Base-by-base conservation (phyloP, 2,329 filamentous ascomycete species). In the Moelleriella libera region DNA sequence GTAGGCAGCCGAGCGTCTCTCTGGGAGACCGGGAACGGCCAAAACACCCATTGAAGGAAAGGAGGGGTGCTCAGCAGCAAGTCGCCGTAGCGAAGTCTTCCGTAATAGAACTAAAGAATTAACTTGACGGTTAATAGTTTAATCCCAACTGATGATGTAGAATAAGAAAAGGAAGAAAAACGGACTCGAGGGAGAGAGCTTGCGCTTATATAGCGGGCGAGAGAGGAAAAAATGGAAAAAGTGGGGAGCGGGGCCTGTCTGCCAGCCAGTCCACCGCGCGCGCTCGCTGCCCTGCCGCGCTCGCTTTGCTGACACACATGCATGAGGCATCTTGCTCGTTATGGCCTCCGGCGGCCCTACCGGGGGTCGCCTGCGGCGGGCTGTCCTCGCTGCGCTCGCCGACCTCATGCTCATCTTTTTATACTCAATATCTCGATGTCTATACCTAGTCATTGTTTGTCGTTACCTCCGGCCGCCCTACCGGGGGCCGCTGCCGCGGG, bases 11-110 rank as follows among this genome's bases (percentile, higher is more conserved):
- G 12, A 21, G 66, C 68, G 58, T 68, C 64, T 51, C 55, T 74
- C 50, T 68, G 55, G 70, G 69, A 62, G 71, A 71, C 71, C 69
- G 71, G 71, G 71, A 74, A 74, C 71, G 71, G 70, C 72, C 67
- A 69, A 64, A 64, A 71, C 64, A 71, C 67, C 66, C 68, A 74
- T 67, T 58, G 67, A 59, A 31, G 43, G 21, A 21, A 21, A 21
- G 21, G 21, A 21, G 47, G 46, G 60, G 60, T 68, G 69, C 67
- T 70, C 68, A 69, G 71, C 70, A 74, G 71, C 70, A 72, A 71
- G 69, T 69, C 70, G 68, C 70, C 58, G 61, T 62, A 59, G 71
- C 68, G 71, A 69, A 74, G 71, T 70, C 71, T 62, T 49, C 67
- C 70, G 59, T 57, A 55, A 54, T 62, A 63, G 64, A 63, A 37